Evolutionary conservation across 2,329 filamentous ascomycete species (phyloP).

Genomic region (Ophiostoma novo-ulmi): DNA sequence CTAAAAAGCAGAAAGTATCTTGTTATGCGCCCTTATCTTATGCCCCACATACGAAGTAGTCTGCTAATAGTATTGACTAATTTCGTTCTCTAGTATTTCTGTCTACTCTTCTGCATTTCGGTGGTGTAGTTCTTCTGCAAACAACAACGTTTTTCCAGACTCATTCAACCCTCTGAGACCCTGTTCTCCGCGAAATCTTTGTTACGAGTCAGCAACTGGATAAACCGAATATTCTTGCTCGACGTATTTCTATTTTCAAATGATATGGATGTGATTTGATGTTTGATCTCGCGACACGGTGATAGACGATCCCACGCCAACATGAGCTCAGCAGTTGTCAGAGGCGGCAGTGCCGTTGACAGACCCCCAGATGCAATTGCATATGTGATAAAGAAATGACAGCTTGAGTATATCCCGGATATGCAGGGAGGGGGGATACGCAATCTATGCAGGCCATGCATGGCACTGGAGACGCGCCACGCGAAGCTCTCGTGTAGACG

Average conservation of each 20-base stretch:
- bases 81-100: background rate
- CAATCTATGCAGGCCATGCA: background rate
- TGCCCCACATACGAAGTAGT: background rate
- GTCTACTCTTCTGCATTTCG: background rate
- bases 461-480: background rate
- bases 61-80: background rate
- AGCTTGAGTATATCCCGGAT: no score
- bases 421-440: background rate
- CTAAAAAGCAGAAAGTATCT: background rate
- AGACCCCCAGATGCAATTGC: no score
- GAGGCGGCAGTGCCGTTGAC: background rate
- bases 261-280: background rate
- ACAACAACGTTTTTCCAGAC: background rate
- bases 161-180: background rate
- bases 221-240: no score
- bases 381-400: no score
- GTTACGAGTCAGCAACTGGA: background rate
- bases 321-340: background rate
- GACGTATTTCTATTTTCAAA: background rate
- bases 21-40: background rate
- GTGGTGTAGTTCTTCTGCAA: background rate
- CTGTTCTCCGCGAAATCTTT: background rate
- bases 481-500: background rate
- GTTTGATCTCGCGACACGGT: background rate
- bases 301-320: background rate